phyloP scores from a whole-genome alignment of 1,139 yeast genomes.

The Candida gigantensis region DNA sequence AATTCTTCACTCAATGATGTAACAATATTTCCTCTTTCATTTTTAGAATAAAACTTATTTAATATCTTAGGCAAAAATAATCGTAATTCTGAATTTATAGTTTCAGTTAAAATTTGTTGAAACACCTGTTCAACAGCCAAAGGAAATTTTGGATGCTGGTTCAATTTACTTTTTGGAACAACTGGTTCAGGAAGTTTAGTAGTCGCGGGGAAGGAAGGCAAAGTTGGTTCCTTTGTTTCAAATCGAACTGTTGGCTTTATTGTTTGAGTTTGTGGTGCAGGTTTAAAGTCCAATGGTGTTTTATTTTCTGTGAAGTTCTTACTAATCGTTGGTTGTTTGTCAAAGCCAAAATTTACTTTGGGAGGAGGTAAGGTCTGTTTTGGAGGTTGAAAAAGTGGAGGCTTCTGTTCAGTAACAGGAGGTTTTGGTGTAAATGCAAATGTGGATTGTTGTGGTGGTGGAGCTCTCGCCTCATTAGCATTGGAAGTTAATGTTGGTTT shows the following conservation, averaged over 20 bases:
- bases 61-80: constrained; percentile 28
- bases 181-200: neutral
- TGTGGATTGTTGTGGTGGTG: too few relatives aligned
- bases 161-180: constrained; percentile 13
- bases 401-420: too few relatives aligned
- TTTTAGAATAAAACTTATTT: constrained; percentile 20
- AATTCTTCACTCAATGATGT: constrained; percentile 47
- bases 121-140: constrained; percentile 26
- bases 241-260: neutral
- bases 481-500: too few relatives aligned
- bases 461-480: too few relatives aligned
- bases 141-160: constrained; percentile 20
- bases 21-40: constrained; percentile 33
- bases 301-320: too few relatives aligned
- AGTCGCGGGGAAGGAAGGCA: too few relatives aligned
- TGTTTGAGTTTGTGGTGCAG: too few relatives aligned
- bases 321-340: constrained; percentile 2
- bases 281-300: too few relatives aligned
- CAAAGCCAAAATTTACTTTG: constrained; percentile 10
- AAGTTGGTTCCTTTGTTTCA: neutral
- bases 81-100: constrained; percentile 31
- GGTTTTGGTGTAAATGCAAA: too few relatives aligned
- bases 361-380: constrained; percentile 1
- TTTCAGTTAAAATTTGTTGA: constrained; percentile 29
- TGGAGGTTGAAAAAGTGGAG: neutral